These are phyloP conservation scores for Boechera divaricarpa DNA, from an alignment of 345 rosid species.

Conservation along the genomic window DNA sequence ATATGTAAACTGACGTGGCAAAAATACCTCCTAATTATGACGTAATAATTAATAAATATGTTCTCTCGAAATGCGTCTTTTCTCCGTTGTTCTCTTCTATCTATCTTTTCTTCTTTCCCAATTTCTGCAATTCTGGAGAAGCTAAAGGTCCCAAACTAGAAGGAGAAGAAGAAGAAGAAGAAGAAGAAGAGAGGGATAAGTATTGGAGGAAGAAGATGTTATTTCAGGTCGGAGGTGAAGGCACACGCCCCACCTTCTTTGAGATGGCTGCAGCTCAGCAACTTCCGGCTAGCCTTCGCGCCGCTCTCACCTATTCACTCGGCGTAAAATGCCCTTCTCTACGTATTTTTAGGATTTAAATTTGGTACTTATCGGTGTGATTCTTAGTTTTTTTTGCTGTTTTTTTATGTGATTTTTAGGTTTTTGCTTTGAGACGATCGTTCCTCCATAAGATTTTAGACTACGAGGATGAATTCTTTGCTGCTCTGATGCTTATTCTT, in stretches of 20 bases:
- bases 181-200: slow-evolving; percentile 9
- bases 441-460: slow-evolving; percentile 87
- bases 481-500: slow-evolving; percentile 83
- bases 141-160: slow-evolving; percentile 31
- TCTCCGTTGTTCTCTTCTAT: not conserved
- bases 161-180: slow-evolving; percentile 6
- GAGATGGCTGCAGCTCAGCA: slow-evolving; percentile 99
- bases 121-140: slow-evolving; percentile 44
- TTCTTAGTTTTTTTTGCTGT: not conserved
- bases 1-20: slow-evolving; percentile 29
- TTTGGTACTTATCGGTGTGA: not conserved
- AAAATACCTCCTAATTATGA: not conserved
- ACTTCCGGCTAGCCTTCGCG: slow-evolving; percentile 96
- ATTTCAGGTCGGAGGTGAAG: slow-evolving; percentile 99
- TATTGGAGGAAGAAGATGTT: slow-evolving; percentile 57
- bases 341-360: not conserved
- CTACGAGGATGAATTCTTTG: slow-evolving; percentile 94
- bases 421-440: slow-evolving; percentile 91
- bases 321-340: slow-evolving; percentile 58
- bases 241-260: slow-evolving; percentile 97
- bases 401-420: slow-evolving; percentile 50
- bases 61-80: slow-evolving; percentile 40
- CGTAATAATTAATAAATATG: slow-evolving; percentile 1
- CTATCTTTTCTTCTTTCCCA: slow-evolving; percentile 20
- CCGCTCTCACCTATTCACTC: slow-evolving; percentile 90